Conservation (phyloP, 1,284 basidiomycete species). For the Sporisorium scitamineum region DNA sequence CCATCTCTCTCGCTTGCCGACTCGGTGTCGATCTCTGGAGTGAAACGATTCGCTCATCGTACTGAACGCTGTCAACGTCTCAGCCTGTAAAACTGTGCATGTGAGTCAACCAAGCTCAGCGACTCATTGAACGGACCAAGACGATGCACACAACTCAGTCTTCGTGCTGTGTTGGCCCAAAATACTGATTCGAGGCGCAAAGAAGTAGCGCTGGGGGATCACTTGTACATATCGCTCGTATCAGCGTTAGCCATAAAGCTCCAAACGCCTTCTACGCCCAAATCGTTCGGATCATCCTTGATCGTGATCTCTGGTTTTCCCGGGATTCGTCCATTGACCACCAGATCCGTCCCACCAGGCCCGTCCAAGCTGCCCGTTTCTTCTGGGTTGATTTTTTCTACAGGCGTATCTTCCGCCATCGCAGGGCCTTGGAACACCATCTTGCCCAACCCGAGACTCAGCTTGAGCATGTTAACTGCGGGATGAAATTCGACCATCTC, state of each 20-base stretch:
- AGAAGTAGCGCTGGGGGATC: too few relatives aligned
- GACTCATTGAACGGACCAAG: too few relatives aligned
- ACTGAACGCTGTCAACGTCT: too few relatives aligned
- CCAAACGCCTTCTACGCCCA: conserved; percentile 66
- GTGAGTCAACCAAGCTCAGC: too few relatives aligned
- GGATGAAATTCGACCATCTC: conserved; percentile 58
- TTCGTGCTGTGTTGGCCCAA: too few relatives aligned
- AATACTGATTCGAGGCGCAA: too few relatives aligned
- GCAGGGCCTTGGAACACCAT: conserved; percentile 62
- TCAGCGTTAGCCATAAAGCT: conserved; percentile 61
- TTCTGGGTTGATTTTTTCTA: conserved; percentile 21
- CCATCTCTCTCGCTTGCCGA: not conserved
- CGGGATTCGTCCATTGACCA: conserved; percentile 34
- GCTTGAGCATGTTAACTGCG: conserved; percentile 63
- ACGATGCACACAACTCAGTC: too few relatives aligned
- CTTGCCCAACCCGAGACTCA: conserved; percentile 62
- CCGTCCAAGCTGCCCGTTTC: conserved; percentile 33
- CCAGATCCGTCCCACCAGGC: conserved; percentile 11
- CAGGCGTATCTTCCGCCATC: conserved; percentile 29
- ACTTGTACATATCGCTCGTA: conserved; percentile 57
- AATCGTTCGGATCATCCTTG: conserved; percentile 61
- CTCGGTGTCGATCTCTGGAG: too few relatives aligned
- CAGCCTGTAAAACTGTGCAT: too few relatives aligned
- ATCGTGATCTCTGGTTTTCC: conserved; percentile 52
- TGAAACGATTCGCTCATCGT: too few relatives aligned